These are phyloP conservation scores for Hypoxylon fuscum DNA, from an alignment of 495 filamentous ascomycete species.

Conservation along the genomic window DNA sequence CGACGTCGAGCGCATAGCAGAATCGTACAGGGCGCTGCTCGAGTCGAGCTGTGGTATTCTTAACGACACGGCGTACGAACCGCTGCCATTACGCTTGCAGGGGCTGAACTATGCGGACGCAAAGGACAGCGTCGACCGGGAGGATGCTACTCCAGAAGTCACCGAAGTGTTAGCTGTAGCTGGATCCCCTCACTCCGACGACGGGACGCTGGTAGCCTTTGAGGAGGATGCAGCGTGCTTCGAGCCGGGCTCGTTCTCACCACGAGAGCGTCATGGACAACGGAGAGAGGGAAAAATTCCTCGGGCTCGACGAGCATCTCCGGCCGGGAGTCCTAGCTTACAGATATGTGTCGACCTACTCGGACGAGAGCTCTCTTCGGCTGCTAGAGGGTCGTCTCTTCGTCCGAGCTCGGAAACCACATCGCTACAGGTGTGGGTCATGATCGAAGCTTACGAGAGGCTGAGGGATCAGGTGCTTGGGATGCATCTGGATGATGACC, in stretches of 20 bases:
- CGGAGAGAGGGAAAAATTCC: constrained; percentile 19
- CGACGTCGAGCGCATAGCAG: constrained; percentile 57
- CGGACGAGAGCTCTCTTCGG: constrained; percentile 52
- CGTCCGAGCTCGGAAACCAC: constrained; percentile 51
- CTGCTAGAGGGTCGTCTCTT: constrained; percentile 33
- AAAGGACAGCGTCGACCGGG: constrained; percentile 10
- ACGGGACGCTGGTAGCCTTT: constrained; percentile 54
- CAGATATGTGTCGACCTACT: constrained; percentile 55
- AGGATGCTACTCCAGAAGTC: constrained; percentile 22
- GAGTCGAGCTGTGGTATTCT: constrained; percentile 42
- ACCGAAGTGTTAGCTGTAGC: constrained; percentile 20
- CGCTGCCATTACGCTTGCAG: constrained; percentile 31
- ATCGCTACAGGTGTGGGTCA: constrained; percentile 64
- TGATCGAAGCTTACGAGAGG: constrained; percentile 61
- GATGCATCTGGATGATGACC: constrained; percentile 30
- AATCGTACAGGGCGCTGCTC: constrained; percentile 54
- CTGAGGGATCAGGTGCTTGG: constrained; percentile 49
- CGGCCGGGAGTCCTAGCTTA: constrained; percentile 44
- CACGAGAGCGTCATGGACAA: constrained; percentile 7
- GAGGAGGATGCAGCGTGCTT: constrained; percentile 54
- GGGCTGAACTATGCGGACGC: neutral
- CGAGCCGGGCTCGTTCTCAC: constrained; percentile 49
- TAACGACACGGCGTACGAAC: constrained; percentile 32
- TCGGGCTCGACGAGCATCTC: constrained; percentile 22
- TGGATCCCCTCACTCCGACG: constrained; percentile 51